phyloP scores from a whole-genome alignment of 2,329 filamentous ascomycete species.

The Microthyrium microscopicum region DNA sequence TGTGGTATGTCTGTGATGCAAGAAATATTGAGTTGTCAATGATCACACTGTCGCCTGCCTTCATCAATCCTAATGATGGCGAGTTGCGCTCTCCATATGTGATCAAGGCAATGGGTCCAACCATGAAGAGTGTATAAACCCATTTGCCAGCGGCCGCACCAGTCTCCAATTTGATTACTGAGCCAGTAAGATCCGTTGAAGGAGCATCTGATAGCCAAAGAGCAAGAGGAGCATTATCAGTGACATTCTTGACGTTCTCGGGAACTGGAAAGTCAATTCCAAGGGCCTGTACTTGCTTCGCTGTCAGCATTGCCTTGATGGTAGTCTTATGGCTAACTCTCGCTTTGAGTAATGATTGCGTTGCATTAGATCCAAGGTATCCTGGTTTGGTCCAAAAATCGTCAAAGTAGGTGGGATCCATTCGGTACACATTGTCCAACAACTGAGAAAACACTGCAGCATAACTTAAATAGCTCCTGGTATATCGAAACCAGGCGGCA shows the following conservation, averaged over 20 bases:
- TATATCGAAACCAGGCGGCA: constrained; percentile 1
- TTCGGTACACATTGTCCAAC: neutral
- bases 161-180: neutral
- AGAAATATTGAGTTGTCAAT: constrained; percentile 2
- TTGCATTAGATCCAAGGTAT: constrained; percentile 7
- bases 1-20: constrained; percentile 3
- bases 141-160: neutral
- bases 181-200: neutral
- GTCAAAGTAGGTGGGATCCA: constrained; percentile 7
- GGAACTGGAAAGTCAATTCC: neutral
- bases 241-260: neutral
- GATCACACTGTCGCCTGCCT: neutral
- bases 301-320: neutral
- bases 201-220: neutral
- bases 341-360: constrained; percentile 1
- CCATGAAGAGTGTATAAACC: neutral
- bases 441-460: constrained; percentile 2
- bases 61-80: neutral
- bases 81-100: neutral
- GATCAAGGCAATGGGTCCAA: neutral
- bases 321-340: constrained; percentile 6
- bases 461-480: neutral
- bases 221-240: neutral
- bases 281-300: neutral
- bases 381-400: constrained; percentile 9